These are phyloP conservation scores for Nemania serpens DNA, from an alignment of 2,329 filamentous ascomycete genomes.

Conservation along the genomic window DNA sequence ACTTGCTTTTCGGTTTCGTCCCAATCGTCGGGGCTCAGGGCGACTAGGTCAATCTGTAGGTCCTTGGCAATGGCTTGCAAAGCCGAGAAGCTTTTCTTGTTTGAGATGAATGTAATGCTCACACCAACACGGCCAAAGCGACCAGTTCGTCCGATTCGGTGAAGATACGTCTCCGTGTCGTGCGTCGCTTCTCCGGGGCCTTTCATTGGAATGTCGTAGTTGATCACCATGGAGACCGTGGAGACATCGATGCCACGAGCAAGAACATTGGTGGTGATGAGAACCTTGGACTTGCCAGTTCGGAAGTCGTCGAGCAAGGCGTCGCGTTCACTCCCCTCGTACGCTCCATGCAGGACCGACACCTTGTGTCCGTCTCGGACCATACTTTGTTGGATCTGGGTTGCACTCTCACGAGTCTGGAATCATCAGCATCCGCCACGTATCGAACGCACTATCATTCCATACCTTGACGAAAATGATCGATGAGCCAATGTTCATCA, in stretches of 20 bases:
- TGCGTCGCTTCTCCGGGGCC: slow-evolving; percentile 78
- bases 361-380: slow-evolving; percentile 87
- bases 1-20: slow-evolving; percentile 84
- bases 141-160: slow-evolving; percentile 95
- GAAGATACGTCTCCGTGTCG: slow-evolving; percentile 94
- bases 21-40: slow-evolving; percentile 86
- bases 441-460: background rate
- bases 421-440: slow-evolving; percentile 24
- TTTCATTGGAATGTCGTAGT: slow-evolving; percentile 86
- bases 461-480: slow-evolving; percentile 94
- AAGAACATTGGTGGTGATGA: slow-evolving; percentile 96
- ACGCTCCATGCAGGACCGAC: slow-evolving; percentile 83
- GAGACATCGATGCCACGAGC: slow-evolving; percentile 92
- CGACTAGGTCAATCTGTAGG: slow-evolving; percentile 80
- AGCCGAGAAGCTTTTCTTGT: slow-evolving; percentile 78
- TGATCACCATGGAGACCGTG: slow-evolving; percentile 96
- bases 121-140: slow-evolving; percentile 97
- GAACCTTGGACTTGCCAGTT: slow-evolving; percentile 84
- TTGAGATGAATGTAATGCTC: slow-evolving; percentile 91
- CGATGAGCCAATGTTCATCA: slow-evolving; percentile 95
- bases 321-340: slow-evolving; percentile 84
- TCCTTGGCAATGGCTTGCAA: slow-evolving; percentile 79
- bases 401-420: slow-evolving; percentile 83
- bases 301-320: slow-evolving; percentile 85
- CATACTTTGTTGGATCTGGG: slow-evolving; percentile 85